Base-by-base conservation (phyloP, 2,329 filamentous ascomycete genomes). In the Aspergillus ibericus region DNA sequence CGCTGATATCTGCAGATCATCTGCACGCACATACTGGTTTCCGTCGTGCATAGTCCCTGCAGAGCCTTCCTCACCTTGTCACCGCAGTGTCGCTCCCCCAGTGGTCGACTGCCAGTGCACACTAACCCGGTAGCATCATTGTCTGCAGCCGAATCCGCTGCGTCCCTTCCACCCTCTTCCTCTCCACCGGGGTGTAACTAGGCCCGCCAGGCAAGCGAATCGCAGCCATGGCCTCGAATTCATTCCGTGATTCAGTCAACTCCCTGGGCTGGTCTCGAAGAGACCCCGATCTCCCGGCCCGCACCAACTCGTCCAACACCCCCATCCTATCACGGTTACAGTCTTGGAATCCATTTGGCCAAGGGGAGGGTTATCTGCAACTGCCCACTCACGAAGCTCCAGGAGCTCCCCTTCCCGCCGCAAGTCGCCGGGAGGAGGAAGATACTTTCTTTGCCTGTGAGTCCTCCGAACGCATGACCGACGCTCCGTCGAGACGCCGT, bases 381-480 rank as follows among this genome's bases (percentile, higher is more conserved):
- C 86, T 99, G 51, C 93, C 95, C 57, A 95, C 91, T 53, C 88
- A 88, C 67, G 93, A 96, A 73, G 83, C 84, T 66, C 82, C 91
- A 35, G 92, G 92, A 50, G 92, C 93, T 64, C 92, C 93, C 65
- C 80, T 97, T 51, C 93, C 93, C 53, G 92, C 92, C 61, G 86
- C 91, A 62, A 91, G 77, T 72, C 85, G 93, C 70, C 87, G 93
- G 68, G 93, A 97, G 73, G 95, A 98, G 77, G 93, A 98, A 74
- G 95, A 97, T 78, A 91, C 88, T 64, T 97, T 91, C 87, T 93
- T 97, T 85, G 88, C 90, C 71, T 82, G 95, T 99, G 86, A 93
- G 95, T 87, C 74, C 57, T 53, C 60, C 36, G 59, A 56, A 50
- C 68, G 58, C 64, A 66, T 70, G 65, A 63, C 62, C 53, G 56